A percentile compares a stretch with the other conserved stretches of the same genome.
Evolutionary conservation across 2,329 filamentous ascomycete genomes (phyloP).

Genomic region (Aspergillus ochraceus): DNA sequence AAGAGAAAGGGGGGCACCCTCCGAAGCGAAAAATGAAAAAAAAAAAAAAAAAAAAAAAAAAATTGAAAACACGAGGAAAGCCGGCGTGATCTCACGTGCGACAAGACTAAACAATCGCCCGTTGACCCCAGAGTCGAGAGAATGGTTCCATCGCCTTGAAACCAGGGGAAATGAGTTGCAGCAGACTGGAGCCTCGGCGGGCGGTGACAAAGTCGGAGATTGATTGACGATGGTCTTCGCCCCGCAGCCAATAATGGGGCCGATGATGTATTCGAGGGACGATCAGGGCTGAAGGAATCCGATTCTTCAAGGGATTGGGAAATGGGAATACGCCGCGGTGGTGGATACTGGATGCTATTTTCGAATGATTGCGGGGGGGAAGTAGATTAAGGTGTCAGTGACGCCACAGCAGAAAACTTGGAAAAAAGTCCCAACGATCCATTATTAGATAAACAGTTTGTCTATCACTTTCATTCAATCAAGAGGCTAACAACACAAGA

Average conservation of each 20-base stretch:
- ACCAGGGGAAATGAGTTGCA: conserved; percentile 9
- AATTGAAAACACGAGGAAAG: conserved; percentile 3
- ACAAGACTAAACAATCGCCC: background rate
- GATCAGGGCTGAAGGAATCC: background rate
- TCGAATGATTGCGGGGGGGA: too few relatives aligned
- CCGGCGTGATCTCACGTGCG: conserved; percentile 5
- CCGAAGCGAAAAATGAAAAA: background rate
- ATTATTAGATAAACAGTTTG: conserved; percentile 1
- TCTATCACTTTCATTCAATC: background rate
- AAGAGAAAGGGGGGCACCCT: conserved; percentile 10
- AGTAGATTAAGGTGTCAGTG: background rate
- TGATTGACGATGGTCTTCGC: background rate
- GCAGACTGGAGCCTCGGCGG: conserved; percentile 15
- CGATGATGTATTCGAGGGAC: background rate
- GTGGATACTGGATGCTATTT: too few relatives aligned
- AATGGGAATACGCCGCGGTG: background rate
- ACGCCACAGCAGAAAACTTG: too few relatives aligned
- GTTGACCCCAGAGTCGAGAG: background rate
- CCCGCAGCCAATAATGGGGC: background rate
- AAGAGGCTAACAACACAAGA: background rate
- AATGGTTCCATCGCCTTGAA: background rate
- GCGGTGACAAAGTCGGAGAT: conserved; percentile 19
- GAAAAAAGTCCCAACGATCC: background rate
- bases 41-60: background rate
- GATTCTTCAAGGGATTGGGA: background rate